These are phyloP conservation scores for Acidomyces sp. DNA, from an alignment of 495 filamentous ascomycete genomes.

Conservation along the genomic window DNA sequence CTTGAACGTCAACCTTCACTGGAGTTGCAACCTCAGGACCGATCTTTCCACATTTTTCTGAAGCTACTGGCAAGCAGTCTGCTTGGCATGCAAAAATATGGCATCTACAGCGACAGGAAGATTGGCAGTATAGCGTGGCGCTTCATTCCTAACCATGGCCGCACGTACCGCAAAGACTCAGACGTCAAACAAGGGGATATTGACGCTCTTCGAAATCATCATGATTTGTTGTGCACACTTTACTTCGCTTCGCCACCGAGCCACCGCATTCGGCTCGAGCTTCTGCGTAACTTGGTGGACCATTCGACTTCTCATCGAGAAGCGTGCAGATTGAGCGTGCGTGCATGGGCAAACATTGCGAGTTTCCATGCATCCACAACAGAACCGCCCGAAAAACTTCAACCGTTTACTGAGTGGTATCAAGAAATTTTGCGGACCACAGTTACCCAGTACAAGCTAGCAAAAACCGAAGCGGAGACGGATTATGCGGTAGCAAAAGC, in stretches of 20 bases:
- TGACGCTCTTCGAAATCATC: slow-evolving; percentile 81
- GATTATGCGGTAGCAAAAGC: slow-evolving; percentile 31
- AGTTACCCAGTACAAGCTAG: slow-evolving; percentile 45
- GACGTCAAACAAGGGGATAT: slow-evolving; percentile 59
- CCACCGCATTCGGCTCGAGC: slow-evolving; percentile 53
- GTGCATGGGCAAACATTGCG: slow-evolving; percentile 67
- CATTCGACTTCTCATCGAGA: slow-evolving; percentile 69
- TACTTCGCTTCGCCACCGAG: slow-evolving; percentile 71
- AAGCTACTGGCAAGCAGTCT: slow-evolving; percentile 69
- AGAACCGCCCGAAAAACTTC: slow-evolving; percentile 23
- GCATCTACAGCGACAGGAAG: slow-evolving; percentile 50
- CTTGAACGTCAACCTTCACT: slow-evolving; percentile 52
- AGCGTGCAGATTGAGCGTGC: slow-evolving; percentile 70
- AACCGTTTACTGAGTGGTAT: slow-evolving; percentile 48
- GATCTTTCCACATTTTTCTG: slow-evolving; percentile 86
- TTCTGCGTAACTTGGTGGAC: slow-evolving; percentile 66
- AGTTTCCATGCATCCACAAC: slow-evolving; percentile 54
- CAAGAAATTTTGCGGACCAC: slow-evolving; percentile 43
- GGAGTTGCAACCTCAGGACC: slow-evolving; percentile 51
- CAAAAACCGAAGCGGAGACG: slow-evolving; percentile 48
- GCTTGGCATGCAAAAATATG: slow-evolving; percentile 39
- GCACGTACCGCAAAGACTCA: slow-evolving; percentile 75
- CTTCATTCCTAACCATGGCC: slow-evolving; percentile 76
- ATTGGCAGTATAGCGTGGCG: slow-evolving; percentile 65
- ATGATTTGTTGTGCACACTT: slow-evolving; percentile 79